Evolutionary conservation across 1,284 basidiomycete species (phyloP).

Genomic region (Malassezia sympodialis): DNA sequence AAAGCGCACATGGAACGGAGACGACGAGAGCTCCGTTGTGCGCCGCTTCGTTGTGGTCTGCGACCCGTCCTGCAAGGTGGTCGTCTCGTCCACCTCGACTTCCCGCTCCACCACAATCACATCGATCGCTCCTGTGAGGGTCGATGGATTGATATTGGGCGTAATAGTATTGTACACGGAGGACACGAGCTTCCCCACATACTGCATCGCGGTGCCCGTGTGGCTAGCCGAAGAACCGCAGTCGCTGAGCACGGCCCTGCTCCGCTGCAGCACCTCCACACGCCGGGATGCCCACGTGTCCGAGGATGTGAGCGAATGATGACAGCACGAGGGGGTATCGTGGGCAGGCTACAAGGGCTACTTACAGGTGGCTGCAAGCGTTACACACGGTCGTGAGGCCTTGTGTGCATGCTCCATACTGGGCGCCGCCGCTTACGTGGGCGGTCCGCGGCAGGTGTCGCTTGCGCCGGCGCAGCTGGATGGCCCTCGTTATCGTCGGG

Average conservation of each 20-base stretch:
- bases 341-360: background rate
- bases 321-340: background rate
- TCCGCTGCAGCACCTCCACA: background rate
- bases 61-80: slow-evolving; percentile 33
- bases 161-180: slow-evolving; percentile 48
- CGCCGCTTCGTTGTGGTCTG: slow-evolving; percentile 20
- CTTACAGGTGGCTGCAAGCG: background rate
- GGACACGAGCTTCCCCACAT: slow-evolving; percentile 45
- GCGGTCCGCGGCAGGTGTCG: background rate
- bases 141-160: slow-evolving; percentile 47
- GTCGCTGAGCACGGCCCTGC: slow-evolving; percentile 9
- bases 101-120: slow-evolving; percentile 52
- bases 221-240: background rate
- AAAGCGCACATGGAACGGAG: slow-evolving; percentile 95
- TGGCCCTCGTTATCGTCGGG: background rate
- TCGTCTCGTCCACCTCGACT: slow-evolving; percentile 52
- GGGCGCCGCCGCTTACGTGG: slow-evolving; percentile 4
- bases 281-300: background rate
- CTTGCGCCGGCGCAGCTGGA: background rate
- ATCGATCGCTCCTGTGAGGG: slow-evolving; percentile 47
- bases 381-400: background rate
- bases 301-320: background rate
- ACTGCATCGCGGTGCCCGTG: slow-evolving; percentile 33
- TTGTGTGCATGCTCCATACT: background rate
- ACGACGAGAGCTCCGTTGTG: slow-evolving; percentile 64